Evolutionary conservation across 768 basidiomycete species (phyloP).

Genomic region (Tulasnella sp.): DNA sequence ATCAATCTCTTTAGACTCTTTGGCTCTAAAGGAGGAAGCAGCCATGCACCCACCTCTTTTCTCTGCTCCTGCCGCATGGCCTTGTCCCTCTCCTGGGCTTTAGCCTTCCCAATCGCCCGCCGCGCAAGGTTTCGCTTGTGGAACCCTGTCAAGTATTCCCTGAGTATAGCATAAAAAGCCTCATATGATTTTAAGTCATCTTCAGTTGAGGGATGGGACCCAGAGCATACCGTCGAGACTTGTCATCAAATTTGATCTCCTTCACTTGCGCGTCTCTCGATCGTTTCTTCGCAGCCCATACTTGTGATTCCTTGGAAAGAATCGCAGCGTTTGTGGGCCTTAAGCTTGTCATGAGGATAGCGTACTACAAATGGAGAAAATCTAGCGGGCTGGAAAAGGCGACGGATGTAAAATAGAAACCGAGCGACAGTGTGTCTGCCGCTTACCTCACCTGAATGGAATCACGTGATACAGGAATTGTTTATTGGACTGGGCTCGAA

Average conservation of each 20-base stretch:
- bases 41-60: constrained; percentile 50
- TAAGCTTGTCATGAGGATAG: neutral
- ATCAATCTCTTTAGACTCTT: too few relatives aligned
- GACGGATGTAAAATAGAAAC: too few relatives aligned
- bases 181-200: neutral
- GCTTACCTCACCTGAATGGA: too few relatives aligned
- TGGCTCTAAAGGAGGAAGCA: neutral
- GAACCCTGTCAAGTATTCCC: constrained; percentile 88
- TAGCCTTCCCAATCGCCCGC: constrained; percentile 60
- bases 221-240: constrained; percentile 52
- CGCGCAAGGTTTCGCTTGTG: constrained; percentile 84
- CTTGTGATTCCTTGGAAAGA: constrained; percentile 53
- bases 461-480: too few relatives aligned
- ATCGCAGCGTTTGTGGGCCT: constrained; percentile 36
- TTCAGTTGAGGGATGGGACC: neutral
- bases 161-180: constrained; percentile 25
- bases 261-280: constrained; percentile 58
- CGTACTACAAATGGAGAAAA: too few relatives aligned
- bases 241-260: constrained; percentile 78
- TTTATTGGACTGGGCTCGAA: too few relatives aligned
- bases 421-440: too few relatives aligned
- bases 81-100: constrained; percentile 66
- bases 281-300: constrained; percentile 55
- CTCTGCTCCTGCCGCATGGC: constrained; percentile 61
- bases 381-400: too few relatives aligned